Evolutionary conservation across 2,329 filamentous ascomycete genomes (phyloP), one percentile per base, ranked within the genome.

Genomic region (Myriosclerotinia curreyana): DNA sequence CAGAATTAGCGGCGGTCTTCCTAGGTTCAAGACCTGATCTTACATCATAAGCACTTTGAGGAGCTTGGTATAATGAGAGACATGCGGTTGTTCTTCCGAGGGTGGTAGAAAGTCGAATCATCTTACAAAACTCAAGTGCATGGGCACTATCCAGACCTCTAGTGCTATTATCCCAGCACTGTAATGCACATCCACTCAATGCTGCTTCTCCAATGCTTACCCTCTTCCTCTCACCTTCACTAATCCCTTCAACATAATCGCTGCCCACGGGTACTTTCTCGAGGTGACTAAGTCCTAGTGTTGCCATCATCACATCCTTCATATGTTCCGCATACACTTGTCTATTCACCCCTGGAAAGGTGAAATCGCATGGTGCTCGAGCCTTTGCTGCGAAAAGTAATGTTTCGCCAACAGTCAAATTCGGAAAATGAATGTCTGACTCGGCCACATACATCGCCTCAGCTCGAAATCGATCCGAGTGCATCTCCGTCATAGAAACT

Each of bases 131-230:
- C 69, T 90, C 86, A 36, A 91, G 76, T 0, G 89, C 89, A 0
- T 87, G 91, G 8, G 86, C 86, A 0, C 87, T 86, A 74, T 93
- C 90, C 0, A 94, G 79, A 5, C 90, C 90, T 62, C 84, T 81
- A 0, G 89, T 93, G n/a, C 82, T 86, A 69, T 91, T 91, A 66
- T 89, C 91, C 90, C 91, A 74, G 65, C 86, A 88, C 73, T 90
- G 87, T 2, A 85, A 79, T 49, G 81, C 85, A 1, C 85, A 95
- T 92, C 64, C 87, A 80, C 73, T 90, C 87, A 40, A 87, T 86
- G 31, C 87, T 87, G 88, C 90, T 75, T 94, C 90, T 1, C 88
- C 88, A 67, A 94, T 92, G 31, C 86, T 87, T 7, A 92, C 89
- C 72, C 90, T 87, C 75, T 93, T 93, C 40, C 90, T 79, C 77